These are phyloP conservation scores for Malassezia brasiliensis DNA, from an alignment of 1,284 basidiomycete genomes.

Conservation along the genomic window DNA sequence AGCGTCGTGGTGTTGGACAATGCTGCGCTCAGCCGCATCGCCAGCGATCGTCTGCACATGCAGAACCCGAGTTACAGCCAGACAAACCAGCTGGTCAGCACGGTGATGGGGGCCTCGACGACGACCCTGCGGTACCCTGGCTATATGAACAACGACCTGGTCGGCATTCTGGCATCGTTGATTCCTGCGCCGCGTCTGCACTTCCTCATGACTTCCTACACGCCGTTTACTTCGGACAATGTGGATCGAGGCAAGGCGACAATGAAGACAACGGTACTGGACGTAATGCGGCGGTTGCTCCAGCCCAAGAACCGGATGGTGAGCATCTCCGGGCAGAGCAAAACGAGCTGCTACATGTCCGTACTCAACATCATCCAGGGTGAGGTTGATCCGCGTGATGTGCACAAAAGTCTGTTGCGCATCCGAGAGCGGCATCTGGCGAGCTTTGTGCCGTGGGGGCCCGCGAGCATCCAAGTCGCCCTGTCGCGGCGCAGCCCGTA, in stretches of 20 bases:
- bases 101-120: slow-evolving; percentile 66
- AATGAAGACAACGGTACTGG: slow-evolving; percentile 57
- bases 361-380: slow-evolving; percentile 98
- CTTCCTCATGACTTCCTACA: slow-evolving; percentile 99
- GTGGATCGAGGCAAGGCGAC: slow-evolving; percentile 46
- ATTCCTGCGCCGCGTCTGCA: slow-evolving; percentile 98
- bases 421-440: slow-evolving; percentile 93
- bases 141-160: slow-evolving; percentile 95
- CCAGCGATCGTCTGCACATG: slow-evolving; percentile 77
- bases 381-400: slow-evolving; percentile 91
- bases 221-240: slow-evolving; percentile 84
- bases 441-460: slow-evolving; percentile 98
- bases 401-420: slow-evolving; percentile 90
- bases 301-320: slow-evolving; percentile 99
- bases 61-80: slow-evolving; percentile 80
- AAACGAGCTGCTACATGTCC: slow-evolving; percentile 65
- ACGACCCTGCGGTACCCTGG: slow-evolving; percentile 94
- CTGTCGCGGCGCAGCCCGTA: slow-evolving; percentile 84
- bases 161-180: slow-evolving; percentile 89
- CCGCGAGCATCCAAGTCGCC: slow-evolving; percentile 94
- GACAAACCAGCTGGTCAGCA: slow-evolving; percentile 46
- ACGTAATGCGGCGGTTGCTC: slow-evolving; percentile 93
- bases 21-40: slow-evolving; percentile 80
- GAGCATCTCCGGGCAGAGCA: slow-evolving; percentile 57
- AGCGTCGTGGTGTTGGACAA: slow-evolving; percentile 96